A percentile compares a stretch with the other conserved stretches of the same genome.
Conservation (phyloP, 768 basidiomycete species). For the Arthromyces matolae region DNA sequence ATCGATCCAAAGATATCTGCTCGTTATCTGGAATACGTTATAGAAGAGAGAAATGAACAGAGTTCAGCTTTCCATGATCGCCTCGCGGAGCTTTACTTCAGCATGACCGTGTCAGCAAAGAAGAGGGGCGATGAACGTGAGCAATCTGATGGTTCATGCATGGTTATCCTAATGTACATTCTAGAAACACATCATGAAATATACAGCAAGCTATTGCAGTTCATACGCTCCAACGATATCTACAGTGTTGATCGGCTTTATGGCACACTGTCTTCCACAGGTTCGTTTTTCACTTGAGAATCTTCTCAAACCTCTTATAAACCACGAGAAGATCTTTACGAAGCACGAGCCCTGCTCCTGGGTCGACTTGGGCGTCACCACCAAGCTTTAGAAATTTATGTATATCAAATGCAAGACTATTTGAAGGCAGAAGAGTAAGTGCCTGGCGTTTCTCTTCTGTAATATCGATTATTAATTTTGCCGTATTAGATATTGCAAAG, state of each 20-base stretch:
- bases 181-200: slow-evolving; percentile 46
- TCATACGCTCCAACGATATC: slow-evolving; percentile 65
- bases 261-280: slow-evolving; percentile 75
- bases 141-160: slow-evolving; percentile 13
- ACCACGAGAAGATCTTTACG: slow-evolving; percentile 63
- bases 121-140: slow-evolving; percentile 56
- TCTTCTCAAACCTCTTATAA: not conserved
- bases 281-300: slow-evolving; percentile 40
- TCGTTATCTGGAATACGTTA: slow-evolving; percentile 82
- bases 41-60: slow-evolving; percentile 68
- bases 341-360: slow-evolving; percentile 88
- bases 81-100: slow-evolving; percentile 82
- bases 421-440: slow-evolving; percentile 84
- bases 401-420: slow-evolving; percentile 81
- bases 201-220: slow-evolving; percentile 71
- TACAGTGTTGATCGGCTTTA: slow-evolving; percentile 82
- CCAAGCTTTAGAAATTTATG: slow-evolving; percentile 92
- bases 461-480: not conserved
- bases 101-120: slow-evolving; percentile 57
- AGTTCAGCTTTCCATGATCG: slow-evolving; percentile 78
- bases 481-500: slow-evolving; percentile 78
- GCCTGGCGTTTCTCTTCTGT: not conserved
- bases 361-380: slow-evolving; percentile 90
- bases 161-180: slow-evolving; percentile 1
- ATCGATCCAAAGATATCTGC: slow-evolving; percentile 67